A percentile compares a stretch with the other conserved stretches of the same genome.
phyloP scores from a whole-genome alignment of 306 rosid species.

The Dryas alaskensis region DNA sequence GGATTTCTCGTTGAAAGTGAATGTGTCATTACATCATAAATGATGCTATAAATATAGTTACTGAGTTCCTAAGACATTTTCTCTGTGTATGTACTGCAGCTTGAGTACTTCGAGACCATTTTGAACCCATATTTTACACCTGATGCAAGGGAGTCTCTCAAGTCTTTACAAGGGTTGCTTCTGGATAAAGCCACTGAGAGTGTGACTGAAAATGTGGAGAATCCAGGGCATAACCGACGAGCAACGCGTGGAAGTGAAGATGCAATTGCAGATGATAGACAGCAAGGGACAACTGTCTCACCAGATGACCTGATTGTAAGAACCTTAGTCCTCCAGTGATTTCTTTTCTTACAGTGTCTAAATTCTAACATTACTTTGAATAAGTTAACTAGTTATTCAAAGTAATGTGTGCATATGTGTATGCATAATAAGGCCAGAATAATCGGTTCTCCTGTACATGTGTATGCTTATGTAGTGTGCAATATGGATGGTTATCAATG shows the following conservation, averaged over 20 bases:
- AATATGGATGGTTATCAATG: too few relatives aligned
- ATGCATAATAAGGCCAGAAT: background rate
- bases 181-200: constrained; percentile 95
- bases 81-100: constrained; percentile 55
- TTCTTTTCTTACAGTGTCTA: constrained; percentile 15
- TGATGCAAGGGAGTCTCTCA: constrained; percentile 90
- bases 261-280: constrained; percentile 70
- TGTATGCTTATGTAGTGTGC: too few relatives aligned
- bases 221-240: constrained; percentile 90
- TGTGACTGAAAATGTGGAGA: constrained; percentile 59
- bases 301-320: constrained; percentile 98
- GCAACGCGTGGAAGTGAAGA: constrained; percentile 98
- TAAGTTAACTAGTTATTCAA: background rate
- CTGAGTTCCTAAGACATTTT: constrained; percentile 1
- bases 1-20: background rate
- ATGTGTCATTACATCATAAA: background rate
- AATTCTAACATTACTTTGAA: background rate
- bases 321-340: constrained; percentile 13
- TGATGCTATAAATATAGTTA: background rate
- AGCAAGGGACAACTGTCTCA: constrained; percentile 61
- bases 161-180: constrained; percentile 88
- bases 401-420: background rate
- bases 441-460: background rate
- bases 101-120: constrained; percentile 91
- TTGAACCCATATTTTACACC: constrained; percentile 87